These are phyloP conservation scores for Emydomyces testavorans DNA, from an alignment of 2,329 filamentous ascomycete genomes.

Conservation along the genomic window DNA sequence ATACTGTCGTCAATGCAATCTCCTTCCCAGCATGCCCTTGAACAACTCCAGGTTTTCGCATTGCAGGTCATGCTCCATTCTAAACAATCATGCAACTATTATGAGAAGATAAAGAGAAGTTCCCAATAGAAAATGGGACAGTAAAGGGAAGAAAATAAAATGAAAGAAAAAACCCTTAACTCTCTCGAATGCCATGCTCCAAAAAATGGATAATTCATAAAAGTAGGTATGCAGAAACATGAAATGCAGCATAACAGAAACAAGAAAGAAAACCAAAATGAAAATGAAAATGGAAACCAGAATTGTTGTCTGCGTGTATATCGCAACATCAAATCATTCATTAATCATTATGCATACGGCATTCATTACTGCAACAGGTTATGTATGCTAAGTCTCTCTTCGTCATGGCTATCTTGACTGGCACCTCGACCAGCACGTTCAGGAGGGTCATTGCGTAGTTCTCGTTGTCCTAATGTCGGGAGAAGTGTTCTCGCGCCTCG, in stretches of 20 bases:
- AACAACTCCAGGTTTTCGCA: too few relatives aligned
- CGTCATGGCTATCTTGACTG: constrained; percentile 18
- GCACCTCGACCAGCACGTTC: constrained; percentile 12
- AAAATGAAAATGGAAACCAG: neutral
- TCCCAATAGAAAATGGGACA: too few relatives aligned
- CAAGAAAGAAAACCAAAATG: neutral
- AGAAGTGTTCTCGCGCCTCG: constrained; percentile 17
- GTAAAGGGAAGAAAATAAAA: too few relatives aligned
- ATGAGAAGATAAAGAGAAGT: too few relatives aligned
- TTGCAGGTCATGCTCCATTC: too few relatives aligned
- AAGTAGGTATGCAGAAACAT: neutral
- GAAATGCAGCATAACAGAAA: constrained; percentile 4
- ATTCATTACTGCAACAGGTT: constrained; percentile 13
- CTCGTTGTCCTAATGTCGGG: constrained; percentile 14
- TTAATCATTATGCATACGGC: neutral
- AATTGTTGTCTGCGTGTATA: neutral
- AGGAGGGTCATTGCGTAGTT: constrained; percentile 8
- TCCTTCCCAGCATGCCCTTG: too few relatives aligned
- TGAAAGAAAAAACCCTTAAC: neutral
- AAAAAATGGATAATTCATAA: neutral
- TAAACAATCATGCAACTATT: too few relatives aligned
- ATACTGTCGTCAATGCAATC: too few relatives aligned
- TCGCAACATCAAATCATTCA: neutral
- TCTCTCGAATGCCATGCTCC: constrained; percentile 5
- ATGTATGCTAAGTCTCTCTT: constrained; percentile 16